A percentile compares a stretch with the other conserved stretches of the same genome.
phyloP scores from a whole-genome alignment of 2,329 filamentous ascomycete genomes.

The Thermomyces lanuginosus region DNA sequence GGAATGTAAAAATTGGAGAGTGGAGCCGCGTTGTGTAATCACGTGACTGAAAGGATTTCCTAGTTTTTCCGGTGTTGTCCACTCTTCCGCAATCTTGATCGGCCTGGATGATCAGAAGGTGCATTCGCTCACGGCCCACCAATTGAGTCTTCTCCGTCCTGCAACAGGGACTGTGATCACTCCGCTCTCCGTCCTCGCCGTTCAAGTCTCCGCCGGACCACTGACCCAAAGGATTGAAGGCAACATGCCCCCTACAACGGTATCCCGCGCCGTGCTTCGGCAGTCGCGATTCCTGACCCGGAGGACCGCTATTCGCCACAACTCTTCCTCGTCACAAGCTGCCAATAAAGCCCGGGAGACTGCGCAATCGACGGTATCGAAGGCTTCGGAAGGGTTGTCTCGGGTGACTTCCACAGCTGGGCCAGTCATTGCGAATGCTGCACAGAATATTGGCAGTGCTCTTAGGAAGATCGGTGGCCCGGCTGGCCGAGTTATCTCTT shows the following conservation, averaged over 20 bases:
- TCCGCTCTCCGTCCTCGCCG: constrained; percentile 14
- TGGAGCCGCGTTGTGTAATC: too few species aligned
- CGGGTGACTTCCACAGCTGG: constrained; percentile 67
- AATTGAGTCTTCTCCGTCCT: too few species aligned
- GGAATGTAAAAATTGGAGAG: too few species aligned
- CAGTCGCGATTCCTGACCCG: constrained; percentile 33
- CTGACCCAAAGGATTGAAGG: constrained; percentile 6
- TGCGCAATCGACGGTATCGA: constrained; percentile 30
- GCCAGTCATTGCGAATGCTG: constrained; percentile 57
- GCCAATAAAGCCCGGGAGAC: constrained; percentile 31
- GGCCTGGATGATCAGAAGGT: too few species aligned
- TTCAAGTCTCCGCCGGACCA: constrained; percentile 12
- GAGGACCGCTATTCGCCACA: constrained; percentile 30
- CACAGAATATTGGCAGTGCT: constrained; percentile 47
- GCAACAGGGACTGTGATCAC: too few species aligned
- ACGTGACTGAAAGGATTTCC: too few species aligned
- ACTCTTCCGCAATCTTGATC: too few species aligned
- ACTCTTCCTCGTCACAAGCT: constrained; percentile 31
- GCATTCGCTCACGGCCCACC: too few species aligned
- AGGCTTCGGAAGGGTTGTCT: constrained; percentile 69
- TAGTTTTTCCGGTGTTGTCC: too few species aligned
- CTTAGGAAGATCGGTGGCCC: constrained; percentile 67
- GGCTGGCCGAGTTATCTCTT: constrained; percentile 60
- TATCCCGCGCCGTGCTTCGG: constrained; percentile 29
- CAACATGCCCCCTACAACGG: constrained; percentile 29